Conservation (phyloP, 2,329 filamentous ascomycete species). For the Dryadomyces quercus-mongolicae region DNA sequence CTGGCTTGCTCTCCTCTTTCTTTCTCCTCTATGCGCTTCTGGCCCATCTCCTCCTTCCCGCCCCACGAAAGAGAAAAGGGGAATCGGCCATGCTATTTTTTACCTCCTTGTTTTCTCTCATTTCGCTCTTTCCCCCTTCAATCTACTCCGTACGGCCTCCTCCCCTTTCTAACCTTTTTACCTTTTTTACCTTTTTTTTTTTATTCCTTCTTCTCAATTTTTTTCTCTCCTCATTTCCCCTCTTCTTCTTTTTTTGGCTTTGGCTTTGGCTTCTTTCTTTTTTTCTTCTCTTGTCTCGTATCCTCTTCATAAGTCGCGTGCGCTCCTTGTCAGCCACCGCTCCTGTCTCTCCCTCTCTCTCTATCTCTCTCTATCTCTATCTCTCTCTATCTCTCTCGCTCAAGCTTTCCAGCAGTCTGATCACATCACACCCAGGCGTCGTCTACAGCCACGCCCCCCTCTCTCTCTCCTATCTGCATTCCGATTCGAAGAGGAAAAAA, state of each 20-base stretch:
- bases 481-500: background rate
- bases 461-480: too few relatives aligned
- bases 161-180: background rate
- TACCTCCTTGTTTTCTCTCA: background rate
- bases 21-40: background rate
- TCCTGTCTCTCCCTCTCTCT: background rate
- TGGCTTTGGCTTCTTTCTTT: too few relatives aligned
- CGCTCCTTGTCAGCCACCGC: background rate
- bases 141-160: background rate
- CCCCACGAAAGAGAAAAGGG: constrained; percentile 5
- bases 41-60: background rate
- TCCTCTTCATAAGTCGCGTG: background rate
- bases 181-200: background rate
- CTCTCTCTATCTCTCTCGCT: background rate
- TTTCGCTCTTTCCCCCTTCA: constrained; percentile 2
- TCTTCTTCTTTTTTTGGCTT: background rate
- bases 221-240: background rate
- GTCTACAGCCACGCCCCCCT: background rate
- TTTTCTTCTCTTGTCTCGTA: background rate
- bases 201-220: constrained; percentile 1
- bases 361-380: background rate
- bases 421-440: background rate
- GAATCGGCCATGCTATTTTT: background rate
- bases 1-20: background rate
- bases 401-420: background rate